Conservation (phyloP, 257 asterid species). For the Solanum etuberosum region DNA sequence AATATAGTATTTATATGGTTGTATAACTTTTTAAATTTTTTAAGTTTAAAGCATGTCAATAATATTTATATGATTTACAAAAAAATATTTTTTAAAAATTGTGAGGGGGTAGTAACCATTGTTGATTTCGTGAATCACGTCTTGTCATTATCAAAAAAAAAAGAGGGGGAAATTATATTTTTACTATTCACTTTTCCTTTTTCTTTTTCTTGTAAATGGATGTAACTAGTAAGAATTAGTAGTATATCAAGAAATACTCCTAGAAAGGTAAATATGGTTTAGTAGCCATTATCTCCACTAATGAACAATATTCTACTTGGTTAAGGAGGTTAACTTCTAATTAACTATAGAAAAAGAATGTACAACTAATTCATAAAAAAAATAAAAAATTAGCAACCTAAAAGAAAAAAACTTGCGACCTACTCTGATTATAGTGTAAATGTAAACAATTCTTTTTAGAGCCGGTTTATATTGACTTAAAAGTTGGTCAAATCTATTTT, state of each 20-base stretch:
- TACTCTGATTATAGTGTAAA: not conserved
- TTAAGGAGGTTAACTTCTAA: not conserved
- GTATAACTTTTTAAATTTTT: not conserved
- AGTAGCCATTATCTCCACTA: not conserved
- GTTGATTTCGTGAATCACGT: not conserved
- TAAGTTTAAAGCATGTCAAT: no score
- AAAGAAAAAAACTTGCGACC: not conserved
- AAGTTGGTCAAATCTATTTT: no score
- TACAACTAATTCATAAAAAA: not conserved
- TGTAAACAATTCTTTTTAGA: not conserved
- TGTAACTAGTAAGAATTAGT: not conserved
- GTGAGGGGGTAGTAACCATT: not conserved
- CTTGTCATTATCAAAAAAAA: no score
- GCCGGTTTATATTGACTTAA: no score
- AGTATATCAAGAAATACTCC: not conserved
- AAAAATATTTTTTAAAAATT: no score
- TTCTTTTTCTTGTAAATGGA: not conserved
- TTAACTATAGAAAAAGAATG: not conserved
- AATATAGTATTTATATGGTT: not conserved
- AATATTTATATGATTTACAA: not conserved
- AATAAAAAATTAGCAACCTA: no score
- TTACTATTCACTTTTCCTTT: not conserved
- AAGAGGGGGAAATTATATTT: not conserved
- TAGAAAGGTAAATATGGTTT: not conserved
- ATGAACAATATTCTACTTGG: not conserved